Evolutionary conservation across 1,139 yeast genomes (phyloP).

Genomic region (Suhomyces choctaworum): DNA sequence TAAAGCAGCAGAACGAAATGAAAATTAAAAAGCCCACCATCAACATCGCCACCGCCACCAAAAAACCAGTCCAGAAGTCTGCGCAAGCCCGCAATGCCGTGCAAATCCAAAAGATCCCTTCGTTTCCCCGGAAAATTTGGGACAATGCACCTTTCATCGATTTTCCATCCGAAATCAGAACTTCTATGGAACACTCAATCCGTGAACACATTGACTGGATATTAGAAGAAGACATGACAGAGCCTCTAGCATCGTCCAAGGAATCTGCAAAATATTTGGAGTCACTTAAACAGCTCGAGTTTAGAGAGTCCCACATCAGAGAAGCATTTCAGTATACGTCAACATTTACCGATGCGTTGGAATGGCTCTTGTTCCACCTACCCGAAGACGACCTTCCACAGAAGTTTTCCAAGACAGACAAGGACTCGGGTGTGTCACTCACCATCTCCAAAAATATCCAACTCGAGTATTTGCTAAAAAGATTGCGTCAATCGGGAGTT

Average conservation of each 20-base stretch:
- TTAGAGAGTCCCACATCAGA: conserved; percentile 63
- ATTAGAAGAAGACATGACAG: conserved; percentile 18
- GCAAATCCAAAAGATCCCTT: conserved; percentile 15
- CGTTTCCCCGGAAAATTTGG: conserved; percentile 66
- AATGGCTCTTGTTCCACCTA: conserved; percentile 83
- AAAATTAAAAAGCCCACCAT: conserved; percentile 47
- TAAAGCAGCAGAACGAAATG: conserved; percentile 34
- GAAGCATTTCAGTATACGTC: conserved; percentile 70
- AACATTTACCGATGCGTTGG: conserved; percentile 57
- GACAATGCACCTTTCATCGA: conserved; percentile 58
- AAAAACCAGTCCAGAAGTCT: neutral
- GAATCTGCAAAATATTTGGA: conserved; percentile 3
- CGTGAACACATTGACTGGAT: conserved; percentile 58
- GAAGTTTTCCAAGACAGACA: conserved; percentile 46
- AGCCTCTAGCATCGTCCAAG: conserved; percentile 2
- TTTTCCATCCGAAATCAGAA: conserved; percentile 49
- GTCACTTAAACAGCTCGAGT: conserved; percentile 55
- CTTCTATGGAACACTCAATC: conserved; percentile 55
- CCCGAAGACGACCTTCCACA: conserved; percentile 92
- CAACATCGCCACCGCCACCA: conserved; percentile 18
- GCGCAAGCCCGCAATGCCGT: neutral
- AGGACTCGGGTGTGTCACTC: conserved; percentile 49
- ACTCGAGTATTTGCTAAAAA: conserved; percentile 46
- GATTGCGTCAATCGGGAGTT: conserved; percentile 66
- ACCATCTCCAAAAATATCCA: conserved; percentile 47